phyloP scores from a whole-genome alignment of 2,329 filamentous ascomycete genomes.

The Ceratocystis diversiconidia region DNA sequence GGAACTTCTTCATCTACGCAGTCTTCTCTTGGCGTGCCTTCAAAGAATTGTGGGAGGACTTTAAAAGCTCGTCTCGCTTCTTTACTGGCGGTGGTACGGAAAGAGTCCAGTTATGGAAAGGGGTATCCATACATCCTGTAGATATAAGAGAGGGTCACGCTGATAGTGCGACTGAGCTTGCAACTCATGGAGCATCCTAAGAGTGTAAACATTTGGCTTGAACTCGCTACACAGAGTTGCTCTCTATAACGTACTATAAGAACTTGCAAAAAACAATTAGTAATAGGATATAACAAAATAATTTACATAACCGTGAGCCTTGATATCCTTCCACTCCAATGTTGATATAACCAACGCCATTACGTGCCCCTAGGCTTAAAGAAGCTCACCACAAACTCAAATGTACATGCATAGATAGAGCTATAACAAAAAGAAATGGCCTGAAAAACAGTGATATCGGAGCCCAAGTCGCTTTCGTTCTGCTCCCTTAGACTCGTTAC shows the following conservation, averaged over 20 bases:
- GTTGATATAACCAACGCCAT: too few species aligned
- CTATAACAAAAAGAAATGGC: constrained; percentile 4
- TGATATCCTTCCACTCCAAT: too few species aligned
- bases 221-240: not conserved
- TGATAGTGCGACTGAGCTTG: not conserved
- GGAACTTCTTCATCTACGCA: constrained; percentile 61
- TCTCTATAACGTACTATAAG: too few species aligned
- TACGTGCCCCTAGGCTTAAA: too few species aligned
- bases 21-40: constrained; percentile 48
- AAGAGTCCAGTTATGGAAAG: not conserved
- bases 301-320: too few species aligned
- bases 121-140: not conserved
- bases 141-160: not conserved
- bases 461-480: not conserved
- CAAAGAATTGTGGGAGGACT: constrained; percentile 23
- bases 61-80: constrained; percentile 15
- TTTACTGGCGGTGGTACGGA: not conserved
- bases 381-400: too few species aligned
- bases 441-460: not conserved
- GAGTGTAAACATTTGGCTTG: not conserved
- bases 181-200: not conserved
- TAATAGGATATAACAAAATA: too few species aligned
- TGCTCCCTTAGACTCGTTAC: not conserved
- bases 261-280: too few species aligned
- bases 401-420: too few species aligned